Evolutionary conservation across 2,329 filamentous ascomycete species (phyloP).

Genomic region (Escovopsis sp.): DNA sequence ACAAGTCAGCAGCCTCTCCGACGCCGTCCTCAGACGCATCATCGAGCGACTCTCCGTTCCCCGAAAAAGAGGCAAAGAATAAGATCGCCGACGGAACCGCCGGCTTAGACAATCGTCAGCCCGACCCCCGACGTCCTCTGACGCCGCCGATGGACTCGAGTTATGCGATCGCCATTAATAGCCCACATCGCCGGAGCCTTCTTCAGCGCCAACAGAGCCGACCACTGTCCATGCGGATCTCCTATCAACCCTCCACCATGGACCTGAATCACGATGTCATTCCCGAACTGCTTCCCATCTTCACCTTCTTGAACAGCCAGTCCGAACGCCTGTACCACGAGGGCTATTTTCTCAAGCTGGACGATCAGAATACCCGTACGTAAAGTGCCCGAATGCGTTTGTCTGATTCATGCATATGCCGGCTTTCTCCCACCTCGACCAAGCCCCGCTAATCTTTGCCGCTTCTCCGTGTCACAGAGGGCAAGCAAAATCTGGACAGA

Average conservation of each 20-base stretch:
- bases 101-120: constrained; percentile 21
- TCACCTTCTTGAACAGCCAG: constrained; percentile 86
- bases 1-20: constrained; percentile 29
- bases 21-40: constrained; percentile 28
- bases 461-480: constrained; percentile 39
- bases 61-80: constrained; percentile 14
- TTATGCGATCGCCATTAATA: constrained; percentile 26
- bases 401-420: too few relatives aligned
- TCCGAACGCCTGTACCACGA: constrained; percentile 95
- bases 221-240: constrained; percentile 73
- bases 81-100: constrained; percentile 10
- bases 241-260: constrained; percentile 74
- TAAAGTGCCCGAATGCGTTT: neutral
- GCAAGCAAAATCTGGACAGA: constrained; percentile 69
- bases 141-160: constrained; percentile 25
- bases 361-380: constrained; percentile 85
- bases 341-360: constrained; percentile 92
- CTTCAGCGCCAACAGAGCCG: constrained; percentile 38
- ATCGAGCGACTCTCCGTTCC: constrained; percentile 19
- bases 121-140: constrained; percentile 21
- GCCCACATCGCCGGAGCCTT: constrained; percentile 26
- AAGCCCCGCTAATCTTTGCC: constrained; percentile 4
- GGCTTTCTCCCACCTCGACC: neutral
- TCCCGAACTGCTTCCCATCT: constrained; percentile 87
- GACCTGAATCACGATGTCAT: constrained; percentile 73